Conservation (phyloP, 306 rosid genomes). For the Mimosa bimucronata region DNA sequence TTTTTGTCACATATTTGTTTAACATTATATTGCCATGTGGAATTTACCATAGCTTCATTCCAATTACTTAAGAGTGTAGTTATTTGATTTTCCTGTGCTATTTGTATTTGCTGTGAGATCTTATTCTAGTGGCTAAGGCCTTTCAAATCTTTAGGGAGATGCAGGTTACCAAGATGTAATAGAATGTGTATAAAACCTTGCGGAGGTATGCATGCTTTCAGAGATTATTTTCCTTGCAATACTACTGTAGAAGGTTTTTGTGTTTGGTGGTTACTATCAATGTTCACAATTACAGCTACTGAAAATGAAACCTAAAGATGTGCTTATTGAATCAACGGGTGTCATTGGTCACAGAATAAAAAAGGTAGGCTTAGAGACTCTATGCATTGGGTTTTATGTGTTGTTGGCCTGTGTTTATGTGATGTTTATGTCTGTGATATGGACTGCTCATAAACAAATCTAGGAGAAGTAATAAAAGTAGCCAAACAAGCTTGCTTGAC, state of each 20-base stretch:
- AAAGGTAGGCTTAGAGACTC: slow-evolving; percentile 56
- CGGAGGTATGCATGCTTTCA: slow-evolving; percentile 57
- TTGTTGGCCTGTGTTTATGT: too few species aligned
- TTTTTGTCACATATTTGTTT: slow-evolving; percentile 18
- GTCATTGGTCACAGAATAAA: slow-evolving; percentile 92
- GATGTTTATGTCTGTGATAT: slow-evolving; percentile 17
- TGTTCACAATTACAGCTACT: slow-evolving; percentile 59
- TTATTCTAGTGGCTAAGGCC: slow-evolving; percentile 34
- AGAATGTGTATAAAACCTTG: slow-evolving; percentile 68
- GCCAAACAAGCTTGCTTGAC: slow-evolving; percentile 12
- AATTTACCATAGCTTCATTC: slow-evolving; percentile 20
- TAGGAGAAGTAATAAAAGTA: slow-evolving; percentile 30
- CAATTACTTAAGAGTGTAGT: not conserved
- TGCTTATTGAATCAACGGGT: slow-evolving; percentile 88
- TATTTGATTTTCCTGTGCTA: slow-evolving; percentile 20
- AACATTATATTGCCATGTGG: slow-evolving; percentile 5
- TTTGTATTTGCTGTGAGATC: slow-evolving; percentile 9
- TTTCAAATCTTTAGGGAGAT: slow-evolving; percentile 70
- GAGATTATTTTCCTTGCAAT: slow-evolving; percentile 14
- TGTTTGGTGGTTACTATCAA: slow-evolving; percentile 24
- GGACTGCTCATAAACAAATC: slow-evolving; percentile 13
- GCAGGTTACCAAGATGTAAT: slow-evolving; percentile 78
- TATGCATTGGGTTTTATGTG: slow-evolving; percentile 25
- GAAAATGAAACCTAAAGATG: slow-evolving; percentile 68
- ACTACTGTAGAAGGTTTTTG: slow-evolving; percentile 26